Conservation (phyloP, 768 basidiomycete species). For the Tephrocybe rancida region DNA sequence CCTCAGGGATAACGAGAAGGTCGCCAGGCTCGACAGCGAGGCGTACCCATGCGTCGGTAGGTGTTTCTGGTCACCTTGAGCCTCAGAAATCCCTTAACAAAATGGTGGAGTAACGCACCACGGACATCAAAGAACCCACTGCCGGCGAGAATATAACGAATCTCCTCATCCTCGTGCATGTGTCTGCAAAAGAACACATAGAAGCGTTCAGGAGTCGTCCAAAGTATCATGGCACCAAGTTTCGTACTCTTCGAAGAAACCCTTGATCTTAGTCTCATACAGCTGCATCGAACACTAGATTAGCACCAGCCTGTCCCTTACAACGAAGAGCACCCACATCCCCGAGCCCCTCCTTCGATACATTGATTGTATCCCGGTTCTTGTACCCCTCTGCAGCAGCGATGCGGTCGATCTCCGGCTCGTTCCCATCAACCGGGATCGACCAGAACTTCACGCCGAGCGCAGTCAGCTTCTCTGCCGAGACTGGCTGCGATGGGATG, state of each 20-base stretch:
- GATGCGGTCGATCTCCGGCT: conserved; percentile 58
- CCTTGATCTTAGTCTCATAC: conserved; percentile 82
- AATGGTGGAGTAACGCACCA: conserved; percentile 44
- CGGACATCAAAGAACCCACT: conserved; percentile 92
- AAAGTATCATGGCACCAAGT: not conserved
- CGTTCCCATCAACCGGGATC: conserved; percentile 64
- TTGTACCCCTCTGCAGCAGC: conserved; percentile 77
- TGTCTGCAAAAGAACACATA: conserved; percentile 60
- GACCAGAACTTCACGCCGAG: conserved; percentile 71
- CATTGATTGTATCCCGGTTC: conserved; percentile 80
- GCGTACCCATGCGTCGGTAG: conserved; percentile 80
- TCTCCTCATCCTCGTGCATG: conserved; percentile 96
- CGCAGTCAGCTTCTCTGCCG: conserved; percentile 44
- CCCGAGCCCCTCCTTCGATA: conserved; percentile 79
- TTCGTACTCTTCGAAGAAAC: conserved; percentile 81
- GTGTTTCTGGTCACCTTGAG: conserved; percentile 46
- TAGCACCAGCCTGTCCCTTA: not conserved
- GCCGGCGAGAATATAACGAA: conserved; percentile 85
- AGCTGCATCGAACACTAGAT: conserved; percentile 23
- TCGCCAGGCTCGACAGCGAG: conserved; percentile 78
- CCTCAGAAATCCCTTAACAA: not conserved
- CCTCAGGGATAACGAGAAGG: conserved; percentile 84
- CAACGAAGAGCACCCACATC: conserved; percentile 44
- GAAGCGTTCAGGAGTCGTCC: not conserved
- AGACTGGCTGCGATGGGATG: conserved; percentile 55